A percentile compares a stretch with the other conserved stretches of the same genome.
phyloP scores from a whole-genome alignment of 129 eudicot genomes.

The Pulicaria dysenterica region DNA sequence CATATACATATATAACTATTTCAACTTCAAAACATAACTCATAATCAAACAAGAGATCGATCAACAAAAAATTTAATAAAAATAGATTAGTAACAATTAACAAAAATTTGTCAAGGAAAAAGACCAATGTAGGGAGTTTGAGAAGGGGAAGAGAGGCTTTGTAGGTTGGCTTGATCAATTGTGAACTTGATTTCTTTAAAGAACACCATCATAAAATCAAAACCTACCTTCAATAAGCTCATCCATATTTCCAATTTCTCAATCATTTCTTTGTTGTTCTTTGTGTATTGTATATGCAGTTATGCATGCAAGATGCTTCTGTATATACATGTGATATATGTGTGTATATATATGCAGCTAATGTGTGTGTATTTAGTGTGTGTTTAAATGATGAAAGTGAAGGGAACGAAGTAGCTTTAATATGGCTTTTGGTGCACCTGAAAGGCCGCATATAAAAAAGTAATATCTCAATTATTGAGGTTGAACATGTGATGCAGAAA shows the following conservation, averaged over 20 bases:
- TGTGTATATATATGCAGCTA: neutral
- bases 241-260: conserved; percentile 51
- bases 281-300: neutral
- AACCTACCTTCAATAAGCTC: conserved; percentile 37
- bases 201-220: conserved; percentile 50
- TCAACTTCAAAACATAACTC: neutral
- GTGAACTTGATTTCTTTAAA: conserved; percentile 43
- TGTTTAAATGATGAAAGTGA: conserved; percentile 18
- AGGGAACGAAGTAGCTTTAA: conserved; percentile 8
- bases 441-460: conserved; percentile 18
- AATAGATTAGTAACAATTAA: neutral
- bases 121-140: conserved; percentile 52
- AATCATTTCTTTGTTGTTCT: conserved; percentile 32
- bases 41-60: conserved; percentile 5
- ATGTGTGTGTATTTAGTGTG: neutral
- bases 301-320: neutral
- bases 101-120: conserved; percentile 36
- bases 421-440: conserved; percentile 33
- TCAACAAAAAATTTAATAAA: conserved; percentile 1
- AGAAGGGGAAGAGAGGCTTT: conserved; percentile 10
- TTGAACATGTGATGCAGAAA: conserved; percentile 31
- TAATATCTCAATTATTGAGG: conserved; percentile 18
- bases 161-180: conserved; percentile 27
- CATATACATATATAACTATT: neutral
- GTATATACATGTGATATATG: neutral